Evolutionary conservation across 768 basidiomycete genomes (phyloP).

Genomic region (Lactarius indigo): DNA sequence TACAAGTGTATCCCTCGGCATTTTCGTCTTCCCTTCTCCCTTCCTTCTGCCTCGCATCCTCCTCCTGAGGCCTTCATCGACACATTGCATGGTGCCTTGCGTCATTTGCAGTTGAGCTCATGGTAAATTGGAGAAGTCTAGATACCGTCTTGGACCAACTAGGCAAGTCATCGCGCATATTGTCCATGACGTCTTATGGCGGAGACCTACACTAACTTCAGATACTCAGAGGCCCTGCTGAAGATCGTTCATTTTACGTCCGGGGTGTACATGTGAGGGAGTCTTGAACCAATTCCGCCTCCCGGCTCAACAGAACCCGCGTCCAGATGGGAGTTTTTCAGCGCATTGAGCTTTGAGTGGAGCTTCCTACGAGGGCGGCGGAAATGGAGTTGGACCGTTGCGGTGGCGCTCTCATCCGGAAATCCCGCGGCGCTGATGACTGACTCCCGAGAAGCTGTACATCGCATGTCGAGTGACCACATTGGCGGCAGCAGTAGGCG

Average conservation of each 20-base stretch:
- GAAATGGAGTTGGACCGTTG: conserved; percentile 8
- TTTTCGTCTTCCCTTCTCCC: not conserved
- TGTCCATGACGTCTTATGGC: not conserved
- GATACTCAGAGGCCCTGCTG: conserved; percentile 3
- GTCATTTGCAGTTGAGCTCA: not conserved
- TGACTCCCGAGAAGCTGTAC: conserved; percentile 4
- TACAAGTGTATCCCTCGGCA: not conserved
- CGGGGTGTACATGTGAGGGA: conserved; percentile 20
- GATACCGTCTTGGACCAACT: conserved; percentile 1
- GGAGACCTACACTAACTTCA: not conserved
- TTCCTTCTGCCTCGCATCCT: not conserved
- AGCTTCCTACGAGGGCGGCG: conserved; percentile 11
- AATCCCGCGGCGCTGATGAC: not conserved
- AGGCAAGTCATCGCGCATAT: not conserved
- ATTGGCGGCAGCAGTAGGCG: conserved; percentile 5
- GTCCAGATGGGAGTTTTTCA: conserved; percentile 17
- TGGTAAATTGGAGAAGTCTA: conserved; percentile 1
- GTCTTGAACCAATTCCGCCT: too few species aligned
- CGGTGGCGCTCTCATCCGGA: not conserved
- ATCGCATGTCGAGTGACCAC: conserved; percentile 15
- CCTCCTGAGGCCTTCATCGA: not conserved
- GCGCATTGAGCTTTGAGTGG: conserved; percentile 18
- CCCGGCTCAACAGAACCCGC: not conserved
- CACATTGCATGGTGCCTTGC: not conserved
- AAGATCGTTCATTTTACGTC: conserved; percentile 13